Base-by-base conservation (phyloP, 2,329 filamentous ascomycete species). In the Cytospora piceicola region DNA sequence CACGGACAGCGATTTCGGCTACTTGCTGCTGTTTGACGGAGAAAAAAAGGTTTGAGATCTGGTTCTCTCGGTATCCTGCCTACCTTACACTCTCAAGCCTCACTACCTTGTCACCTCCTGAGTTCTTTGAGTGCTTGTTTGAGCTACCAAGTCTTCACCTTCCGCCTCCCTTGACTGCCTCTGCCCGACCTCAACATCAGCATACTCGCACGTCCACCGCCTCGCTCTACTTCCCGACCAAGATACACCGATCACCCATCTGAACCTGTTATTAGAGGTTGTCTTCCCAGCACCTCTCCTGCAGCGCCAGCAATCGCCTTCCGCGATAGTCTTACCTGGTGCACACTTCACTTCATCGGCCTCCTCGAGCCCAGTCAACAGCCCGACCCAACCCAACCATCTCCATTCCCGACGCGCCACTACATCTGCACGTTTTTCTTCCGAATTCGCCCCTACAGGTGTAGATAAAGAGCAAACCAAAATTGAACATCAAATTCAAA, bases 361-460 rank as follows among this genome's bases (percentile, higher is more conserved):
- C 59, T 53, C 27, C 55, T 65, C 66, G 60, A 63, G 60, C 63
- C 58, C 55, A 63, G 39, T 54, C 54, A 49, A 34, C 59, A 56
- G 52, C 63, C 69, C 69, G 70, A 67, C 46, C 64, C 68, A 66
- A 63, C 67, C 54, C 68, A 66, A 64, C 67, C 51, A 52, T 53
- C 29, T 39, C 73, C 76, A 72, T 75, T 74, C 75, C 79, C 78
- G 78, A 79, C 76, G 77, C 80, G 77, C 79, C 84, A 85, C 83
- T 86, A 81, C 91, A 94, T 90, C 91, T 93, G 90, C 92, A 91
- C 89, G 90, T 93, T 94, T 94, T 93, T 90, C 83, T 93, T 92
- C 82, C 85, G 90, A 91, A 89, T 88, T 65, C 66, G 85, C 87
- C 85, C 61, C 86, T 83, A 88, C 68, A 77, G 91, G 92, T 94